phyloP scores from a whole-genome alignment of 257 asterid genomes.

The Nyctanthes arbortristis region DNA sequence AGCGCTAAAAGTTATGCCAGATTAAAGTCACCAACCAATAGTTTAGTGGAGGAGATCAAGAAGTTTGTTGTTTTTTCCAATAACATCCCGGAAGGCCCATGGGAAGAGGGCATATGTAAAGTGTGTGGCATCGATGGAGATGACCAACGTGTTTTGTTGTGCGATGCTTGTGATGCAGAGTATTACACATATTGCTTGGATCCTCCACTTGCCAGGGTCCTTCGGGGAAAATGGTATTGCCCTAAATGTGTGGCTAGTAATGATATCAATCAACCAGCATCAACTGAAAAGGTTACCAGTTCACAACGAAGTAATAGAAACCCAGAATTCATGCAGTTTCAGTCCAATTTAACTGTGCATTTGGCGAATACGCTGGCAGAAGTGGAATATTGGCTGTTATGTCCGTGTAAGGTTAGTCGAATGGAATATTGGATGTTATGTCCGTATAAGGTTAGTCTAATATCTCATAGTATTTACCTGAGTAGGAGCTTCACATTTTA shows the following conservation, averaged over 20 bases:
- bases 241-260: not conserved
- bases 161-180: slow-evolving; percentile 16
- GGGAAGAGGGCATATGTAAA: slow-evolving; percentile 11
- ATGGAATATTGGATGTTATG: not conserved
- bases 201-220: slow-evolving; percentile 2
- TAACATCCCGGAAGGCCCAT: slow-evolving; percentile 8
- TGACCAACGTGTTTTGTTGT: not conserved
- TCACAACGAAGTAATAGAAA: not conserved
- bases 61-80: not conserved
- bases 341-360: not conserved
- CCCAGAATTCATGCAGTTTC: not conserved
- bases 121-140: slow-evolving; percentile 15
- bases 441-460: not conserved
- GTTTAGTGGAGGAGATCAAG: not conserved
- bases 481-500: too few relatives aligned
- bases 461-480: too few relatives aligned
- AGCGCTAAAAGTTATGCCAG: not conserved
- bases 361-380: not conserved
- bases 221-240: slow-evolving; percentile 10
- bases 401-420: not conserved
- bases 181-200: slow-evolving; percentile 1
- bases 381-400: not conserved
- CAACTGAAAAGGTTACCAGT: not conserved
- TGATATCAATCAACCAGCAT: not conserved
- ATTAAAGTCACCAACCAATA: not conserved